phyloP scores from a whole-genome alignment of 176 grass and related monocot genomes.

The Carex cristatella region DNA sequence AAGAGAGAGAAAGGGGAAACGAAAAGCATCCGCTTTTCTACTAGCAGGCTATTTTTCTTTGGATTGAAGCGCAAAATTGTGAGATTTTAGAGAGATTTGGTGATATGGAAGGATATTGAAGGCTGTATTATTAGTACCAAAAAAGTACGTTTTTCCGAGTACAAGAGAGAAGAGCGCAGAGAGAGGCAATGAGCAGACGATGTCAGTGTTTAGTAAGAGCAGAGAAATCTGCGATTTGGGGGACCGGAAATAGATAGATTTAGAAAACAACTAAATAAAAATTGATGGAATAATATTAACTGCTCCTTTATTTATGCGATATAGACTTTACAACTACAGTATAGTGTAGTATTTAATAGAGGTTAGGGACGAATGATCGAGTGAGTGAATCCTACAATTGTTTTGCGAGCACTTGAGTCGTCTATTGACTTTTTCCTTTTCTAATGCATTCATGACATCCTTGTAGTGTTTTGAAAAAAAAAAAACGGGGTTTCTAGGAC shows the following conservation, averaged over 20 bases:
- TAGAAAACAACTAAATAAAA: not conserved
- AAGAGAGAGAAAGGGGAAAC: not conserved
- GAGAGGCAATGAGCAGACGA: not conserved
- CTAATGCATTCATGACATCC: too few species aligned
- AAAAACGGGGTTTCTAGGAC: too few species aligned
- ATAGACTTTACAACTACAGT: not conserved
- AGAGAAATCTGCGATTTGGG: constrained; percentile 22
- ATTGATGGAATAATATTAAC: not conserved
- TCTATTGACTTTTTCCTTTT: too few species aligned
- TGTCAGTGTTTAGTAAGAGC: constrained; percentile 11
- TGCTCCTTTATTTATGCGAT: not conserved
- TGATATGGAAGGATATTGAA: not conserved
- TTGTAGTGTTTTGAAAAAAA: too few species aligned
- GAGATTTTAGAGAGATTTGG: not conserved
- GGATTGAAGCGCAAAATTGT: not conserved
- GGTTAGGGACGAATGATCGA: not conserved
- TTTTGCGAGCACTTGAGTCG: too few species aligned
- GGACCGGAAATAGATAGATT: not conserved
- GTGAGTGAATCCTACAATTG: not conserved
- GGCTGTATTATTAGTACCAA: not conserved
- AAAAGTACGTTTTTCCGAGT: not conserved
- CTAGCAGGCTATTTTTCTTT: not conserved
- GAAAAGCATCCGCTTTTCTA: not conserved
- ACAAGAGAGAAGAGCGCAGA: not conserved
- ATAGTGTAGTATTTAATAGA: not conserved